Conservation (phyloP, 345 rosid genomes). For the Brassica nigra region DNA sequence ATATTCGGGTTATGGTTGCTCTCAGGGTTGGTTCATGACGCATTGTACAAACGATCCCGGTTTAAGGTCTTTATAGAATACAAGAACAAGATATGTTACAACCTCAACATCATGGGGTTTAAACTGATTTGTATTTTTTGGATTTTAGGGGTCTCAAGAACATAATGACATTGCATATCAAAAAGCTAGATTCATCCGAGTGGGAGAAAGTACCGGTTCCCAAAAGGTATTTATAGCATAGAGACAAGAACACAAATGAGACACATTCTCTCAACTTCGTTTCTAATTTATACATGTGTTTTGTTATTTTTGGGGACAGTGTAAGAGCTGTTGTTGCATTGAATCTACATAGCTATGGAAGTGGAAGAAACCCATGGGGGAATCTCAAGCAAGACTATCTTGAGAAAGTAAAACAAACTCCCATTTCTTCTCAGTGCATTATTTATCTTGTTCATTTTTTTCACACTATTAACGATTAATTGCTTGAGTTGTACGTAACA, state of each 20-base stretch:
- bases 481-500: conserved; percentile 40
- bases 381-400: conserved; percentile 73
- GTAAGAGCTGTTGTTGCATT: conserved; percentile 90
- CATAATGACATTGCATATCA: conserved; percentile 76
- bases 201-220: conserved; percentile 94
- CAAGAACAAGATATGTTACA: conserved; percentile 29
- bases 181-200: conserved; percentile 74
- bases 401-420: conserved; percentile 63
- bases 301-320: conserved; percentile 42
- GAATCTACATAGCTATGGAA: conserved; percentile 89
- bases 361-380: conserved; percentile 99
- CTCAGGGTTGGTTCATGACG: conserved; percentile 97
- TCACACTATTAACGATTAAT: not conserved
- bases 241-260: not conserved
- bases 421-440: not conserved
- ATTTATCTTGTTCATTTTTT: not conserved
- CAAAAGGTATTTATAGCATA: conserved; percentile 58
- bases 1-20: conserved; percentile 88
- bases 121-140: not conserved
- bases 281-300: conserved; percentile 5
- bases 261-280: not conserved
- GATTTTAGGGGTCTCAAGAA: conserved; percentile 80
- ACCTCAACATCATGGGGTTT: not conserved
- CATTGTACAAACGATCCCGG: conserved; percentile 86
- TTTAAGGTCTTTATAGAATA: conserved; percentile 59